Conservation (phyloP, 75 land plant genomes). For the Selaginella tamariscina region DNA sequence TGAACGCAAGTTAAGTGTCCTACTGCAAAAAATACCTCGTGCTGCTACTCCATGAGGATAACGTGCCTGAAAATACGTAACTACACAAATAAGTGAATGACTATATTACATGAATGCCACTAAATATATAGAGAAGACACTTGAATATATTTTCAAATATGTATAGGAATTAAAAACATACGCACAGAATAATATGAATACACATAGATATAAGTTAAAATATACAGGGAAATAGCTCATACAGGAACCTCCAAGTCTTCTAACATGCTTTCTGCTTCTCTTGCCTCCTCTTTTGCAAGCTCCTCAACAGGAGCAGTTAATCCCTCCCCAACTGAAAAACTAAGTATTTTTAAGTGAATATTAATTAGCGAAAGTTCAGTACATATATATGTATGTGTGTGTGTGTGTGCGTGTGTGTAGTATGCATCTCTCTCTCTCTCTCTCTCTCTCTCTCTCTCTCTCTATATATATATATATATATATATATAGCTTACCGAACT, state of each 20-base stretch:
- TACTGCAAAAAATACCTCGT: constrained; percentile 86
- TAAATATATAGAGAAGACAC: neutral
- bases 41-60: constrained; percentile 46
- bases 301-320: constrained; percentile 45
- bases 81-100: too few relatives aligned
- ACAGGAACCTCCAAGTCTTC: constrained; percentile 50
- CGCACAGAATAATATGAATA: neutral
- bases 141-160: neutral
- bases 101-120: too few relatives aligned
- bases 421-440: too few relatives aligned
- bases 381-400: too few relatives aligned
- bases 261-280: constrained; percentile 58
- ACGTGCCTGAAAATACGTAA: constrained; percentile 42
- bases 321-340: neutral
- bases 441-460: too few relatives aligned
- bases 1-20: constrained; percentile 81
- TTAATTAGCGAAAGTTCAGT: neutral
- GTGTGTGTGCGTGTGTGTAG: too few relatives aligned
- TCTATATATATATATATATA: too few relatives aligned
- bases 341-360: neutral
- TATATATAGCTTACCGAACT: constrained; percentile 14
- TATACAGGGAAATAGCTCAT: neutral
- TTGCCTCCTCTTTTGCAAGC: constrained; percentile 58
- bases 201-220: neutral
- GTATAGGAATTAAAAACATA: neutral